A percentile compares a stretch with the other conserved stretches of the same genome.
Conservation (phyloP, 345 rosid genomes). For the Excoecaria agallocha region DNA sequence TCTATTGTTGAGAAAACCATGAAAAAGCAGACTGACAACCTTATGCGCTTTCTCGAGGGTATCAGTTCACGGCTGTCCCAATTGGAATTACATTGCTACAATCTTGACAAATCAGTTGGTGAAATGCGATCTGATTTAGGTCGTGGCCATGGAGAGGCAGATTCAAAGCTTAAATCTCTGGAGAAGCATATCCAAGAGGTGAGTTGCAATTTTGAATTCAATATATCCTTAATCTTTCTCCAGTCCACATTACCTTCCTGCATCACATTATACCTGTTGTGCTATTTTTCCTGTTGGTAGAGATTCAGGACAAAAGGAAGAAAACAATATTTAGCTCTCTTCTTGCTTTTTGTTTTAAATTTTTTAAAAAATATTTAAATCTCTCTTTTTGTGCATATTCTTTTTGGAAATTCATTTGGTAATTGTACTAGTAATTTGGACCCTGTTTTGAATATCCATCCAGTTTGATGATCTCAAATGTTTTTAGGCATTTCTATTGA, state of each 20-base stretch:
- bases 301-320: too few relatives aligned
- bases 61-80: constrained; percentile 93
- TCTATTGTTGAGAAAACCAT: constrained; percentile 64
- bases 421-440: background rate
- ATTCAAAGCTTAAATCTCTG: constrained; percentile 73
- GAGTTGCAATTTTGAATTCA: constrained; percentile 15
- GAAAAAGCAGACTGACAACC: constrained; percentile 73
- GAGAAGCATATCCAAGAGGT: constrained; percentile 99
- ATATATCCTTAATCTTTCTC: background rate
- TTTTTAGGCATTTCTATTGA: background rate
- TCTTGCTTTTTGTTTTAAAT: background rate
- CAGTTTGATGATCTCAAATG: background rate
- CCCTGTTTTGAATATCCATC: background rate
- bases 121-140: constrained; percentile 80
- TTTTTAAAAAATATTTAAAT: background rate
- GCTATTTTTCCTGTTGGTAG: too few relatives aligned
- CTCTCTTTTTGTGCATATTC: background rate
- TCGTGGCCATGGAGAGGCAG: constrained; percentile 71
- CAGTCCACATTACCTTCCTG: too few relatives aligned
- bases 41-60: constrained; percentile 96
- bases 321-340: background rate
- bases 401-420: background rate
- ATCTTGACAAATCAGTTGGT: constrained; percentile 90
- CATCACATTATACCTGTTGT: too few relatives aligned
- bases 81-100: constrained; percentile 83